A percentile compares a stretch with the other conserved stretches of the same genome.
phyloP scores from a whole-genome alignment of 805 yeast species.

The Hanseniaspora vineae region DNA sequence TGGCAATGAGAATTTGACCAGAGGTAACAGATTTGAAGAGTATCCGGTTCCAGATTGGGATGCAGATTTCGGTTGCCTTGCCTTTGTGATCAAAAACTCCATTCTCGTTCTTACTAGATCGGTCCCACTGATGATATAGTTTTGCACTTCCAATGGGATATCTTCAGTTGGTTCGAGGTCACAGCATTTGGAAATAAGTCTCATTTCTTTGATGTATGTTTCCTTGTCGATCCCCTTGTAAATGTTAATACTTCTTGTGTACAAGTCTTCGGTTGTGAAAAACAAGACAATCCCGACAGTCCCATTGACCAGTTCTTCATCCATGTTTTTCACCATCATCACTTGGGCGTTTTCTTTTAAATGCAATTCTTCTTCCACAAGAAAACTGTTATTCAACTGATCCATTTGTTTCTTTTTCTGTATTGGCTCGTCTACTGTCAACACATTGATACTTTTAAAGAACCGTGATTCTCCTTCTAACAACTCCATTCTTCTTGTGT shows the following conservation, averaged over 20 bases:
- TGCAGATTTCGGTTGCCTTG: neutral
- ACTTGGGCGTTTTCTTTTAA: conserved; percentile 86
- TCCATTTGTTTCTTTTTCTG: conserved; percentile 14
- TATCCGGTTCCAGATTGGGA: conserved; percentile 11
- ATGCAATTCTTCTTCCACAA: conserved; percentile 54
- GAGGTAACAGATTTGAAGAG: conserved; percentile 17
- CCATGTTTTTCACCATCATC: conserved; percentile 78
- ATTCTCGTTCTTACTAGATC: conserved; percentile 4
- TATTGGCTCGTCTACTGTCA: conserved; percentile 13
- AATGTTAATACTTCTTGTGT: conserved; percentile 12
- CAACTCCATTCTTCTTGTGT: conserved; percentile 34
- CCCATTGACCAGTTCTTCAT: conserved; percentile 76
- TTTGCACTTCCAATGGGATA: conserved; percentile 15
- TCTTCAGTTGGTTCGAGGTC: conserved; percentile 11
- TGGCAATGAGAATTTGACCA: conserved; percentile 22
- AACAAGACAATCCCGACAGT: conserved; percentile 62
- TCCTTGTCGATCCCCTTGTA: conserved; percentile 18
- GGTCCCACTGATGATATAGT: conserved; percentile 10
- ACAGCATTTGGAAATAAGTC: conserved; percentile 22
- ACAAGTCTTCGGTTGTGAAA: conserved; percentile 22
- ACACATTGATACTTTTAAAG: conserved; percentile 36
- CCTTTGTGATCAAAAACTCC: conserved; percentile 1
- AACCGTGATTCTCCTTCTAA: conserved; percentile 34
- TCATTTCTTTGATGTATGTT: conserved; percentile 16
- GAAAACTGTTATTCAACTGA: conserved; percentile 40